These are phyloP conservation scores for Takashimella koratensis DNA, from an alignment of 1,284 basidiomycete species.

Conservation along the genomic window DNA sequence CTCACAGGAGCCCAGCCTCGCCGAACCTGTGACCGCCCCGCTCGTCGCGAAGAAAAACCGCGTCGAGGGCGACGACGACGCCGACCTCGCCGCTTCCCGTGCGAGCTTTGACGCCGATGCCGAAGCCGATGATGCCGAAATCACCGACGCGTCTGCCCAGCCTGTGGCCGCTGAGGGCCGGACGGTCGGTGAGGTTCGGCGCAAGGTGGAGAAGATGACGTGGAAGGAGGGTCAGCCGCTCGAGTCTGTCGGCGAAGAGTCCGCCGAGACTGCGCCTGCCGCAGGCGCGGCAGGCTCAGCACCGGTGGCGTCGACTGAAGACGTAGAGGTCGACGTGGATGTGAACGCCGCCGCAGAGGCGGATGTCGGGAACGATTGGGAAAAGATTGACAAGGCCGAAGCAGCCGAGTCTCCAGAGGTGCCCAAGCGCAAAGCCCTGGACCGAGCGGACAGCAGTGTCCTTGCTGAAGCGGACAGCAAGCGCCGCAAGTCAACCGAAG, in stretches of 20 bases:
- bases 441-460: constrained; percentile 25
- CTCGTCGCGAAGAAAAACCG: constrained; percentile 46
- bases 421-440: constrained; percentile 40
- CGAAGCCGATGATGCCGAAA: neutral
- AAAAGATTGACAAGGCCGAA: constrained; percentile 21
- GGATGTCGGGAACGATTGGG: constrained; percentile 9
- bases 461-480: constrained; percentile 16
- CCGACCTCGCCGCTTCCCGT: neutral
- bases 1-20: neutral
- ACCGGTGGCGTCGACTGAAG: neutral
- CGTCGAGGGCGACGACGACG: constrained; percentile 11
- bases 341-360: neutral
- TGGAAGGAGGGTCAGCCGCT: constrained; percentile 32
- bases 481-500: constrained; percentile 18
- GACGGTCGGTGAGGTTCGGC: constrained; percentile 43
- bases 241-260: constrained; percentile 15
- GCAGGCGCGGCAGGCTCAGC: neutral
- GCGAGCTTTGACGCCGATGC: neutral
- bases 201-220: constrained; percentile 43
- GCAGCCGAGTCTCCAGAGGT: constrained; percentile 12
- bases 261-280: neutral
- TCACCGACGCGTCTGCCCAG: neutral
- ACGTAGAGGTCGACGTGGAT: constrained; percentile 7
- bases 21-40: constrained; percentile 9
- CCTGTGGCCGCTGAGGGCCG: constrained; percentile 14